Evolutionary conservation across 352 stramenopile genomes (phyloP), one percentile per base, ranked within the genome.

Genomic region (Globisporangium solare): DNA sequence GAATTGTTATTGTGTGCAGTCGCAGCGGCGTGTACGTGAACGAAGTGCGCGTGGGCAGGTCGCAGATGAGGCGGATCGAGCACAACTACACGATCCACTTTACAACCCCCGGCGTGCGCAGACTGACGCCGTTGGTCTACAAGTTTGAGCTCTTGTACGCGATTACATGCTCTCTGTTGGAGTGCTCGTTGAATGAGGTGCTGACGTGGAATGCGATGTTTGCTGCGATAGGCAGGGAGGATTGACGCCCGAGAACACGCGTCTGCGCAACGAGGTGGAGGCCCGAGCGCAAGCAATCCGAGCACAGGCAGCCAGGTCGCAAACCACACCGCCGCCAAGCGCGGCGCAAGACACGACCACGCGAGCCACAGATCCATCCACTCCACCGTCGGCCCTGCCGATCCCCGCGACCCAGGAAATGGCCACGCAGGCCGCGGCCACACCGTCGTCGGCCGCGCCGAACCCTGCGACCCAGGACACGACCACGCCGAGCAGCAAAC

Each of bases 1-100:
- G 1, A 24, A 24, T 60, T 40, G 57, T 18, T 14, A 43, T n/a
- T 56, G 24, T 59, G 32, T 24, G 24, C 31, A 89, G 77, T 51
- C 79, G 74, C 51, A 89, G 89, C 48, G 76, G 76, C 47, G 76
- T 92, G 24, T 92, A 72, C 54, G 70, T 90, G 47, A 90, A 92
- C 61, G 76, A 75, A 31, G 70, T 76, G 54, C 67, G 54, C 24
- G 52, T 90, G 12, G 77, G 78, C 43, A 82, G 78, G 60, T 60
- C 56, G 6, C 63, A 68, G 6, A 68, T 58, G 17, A 59, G 58
- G 17, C 31, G 45, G 21, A 43, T 92, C 15, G 46, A 56, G 37
- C 60, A 64, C 1, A 82, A 80, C 22, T 66, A 62, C 60, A 90
- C 78, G 1, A 56, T 92, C 22, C 82, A 92, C 55, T 89, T 92